These are phyloP conservation scores for Gracilaria caudata DNA, from an alignment of 23 red algal species.

Conservation along the genomic window DNA sequence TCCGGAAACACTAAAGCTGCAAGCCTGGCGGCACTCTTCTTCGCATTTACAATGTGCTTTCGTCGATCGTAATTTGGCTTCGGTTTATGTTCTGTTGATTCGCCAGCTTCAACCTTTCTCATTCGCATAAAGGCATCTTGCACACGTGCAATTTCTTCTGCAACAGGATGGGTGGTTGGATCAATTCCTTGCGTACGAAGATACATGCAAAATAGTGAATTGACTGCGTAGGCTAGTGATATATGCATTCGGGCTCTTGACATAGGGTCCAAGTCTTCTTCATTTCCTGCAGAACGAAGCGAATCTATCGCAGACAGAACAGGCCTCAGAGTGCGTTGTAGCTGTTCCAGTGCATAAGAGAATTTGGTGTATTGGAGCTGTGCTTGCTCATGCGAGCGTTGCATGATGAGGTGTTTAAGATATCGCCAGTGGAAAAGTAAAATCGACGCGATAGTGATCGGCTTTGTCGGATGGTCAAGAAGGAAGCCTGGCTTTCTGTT, in stretches of 20 bases:
- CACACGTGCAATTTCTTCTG: constrained; percentile 64
- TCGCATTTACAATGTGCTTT: constrained; percentile 46
- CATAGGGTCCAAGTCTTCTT: constrained; percentile 54
- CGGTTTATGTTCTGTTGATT: constrained; percentile 28
- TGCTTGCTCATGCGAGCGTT: constrained; percentile 12
- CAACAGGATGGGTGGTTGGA: constrained; percentile 47
- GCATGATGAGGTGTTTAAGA: constrained; percentile 15
- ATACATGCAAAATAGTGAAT: constrained; percentile 75
- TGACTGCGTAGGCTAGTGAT: constrained; percentile 51
- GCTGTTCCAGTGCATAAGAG: constrained; percentile 22
- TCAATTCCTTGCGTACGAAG: constrained; percentile 69
- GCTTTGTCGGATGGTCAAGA: too few species aligned
- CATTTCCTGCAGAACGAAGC: constrained; percentile 31
- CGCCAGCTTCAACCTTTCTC: constrained; percentile 55
- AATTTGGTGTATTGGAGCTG: constrained; percentile 47
- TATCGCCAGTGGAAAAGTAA: neutral
- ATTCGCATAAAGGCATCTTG: constrained; percentile 71
- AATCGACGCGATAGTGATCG: neutral
- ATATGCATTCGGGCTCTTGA: constrained; percentile 51
- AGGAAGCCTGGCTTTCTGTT: too few species aligned
- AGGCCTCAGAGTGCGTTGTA: constrained; percentile 38
- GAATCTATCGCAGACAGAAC: constrained; percentile 40
- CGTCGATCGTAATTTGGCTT: constrained; percentile 29
- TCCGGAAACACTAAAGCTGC: constrained; percentile 55
- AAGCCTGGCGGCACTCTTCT: constrained; percentile 30